Evolutionary conservation across 441 rosid genomes (phyloP).

Genomic region (Populus hybrid): DNA sequence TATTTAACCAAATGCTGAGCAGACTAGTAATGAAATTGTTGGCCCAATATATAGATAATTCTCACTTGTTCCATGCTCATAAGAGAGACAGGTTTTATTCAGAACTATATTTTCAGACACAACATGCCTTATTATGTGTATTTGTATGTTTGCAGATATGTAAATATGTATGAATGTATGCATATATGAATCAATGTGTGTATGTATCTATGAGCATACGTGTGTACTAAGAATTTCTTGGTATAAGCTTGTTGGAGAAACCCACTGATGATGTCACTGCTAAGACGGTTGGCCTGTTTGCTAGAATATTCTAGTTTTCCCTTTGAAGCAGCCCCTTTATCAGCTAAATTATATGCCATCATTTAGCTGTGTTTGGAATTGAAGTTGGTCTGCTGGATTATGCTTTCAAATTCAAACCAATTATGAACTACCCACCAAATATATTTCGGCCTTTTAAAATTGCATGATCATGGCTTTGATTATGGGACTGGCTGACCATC

Average conservation of each 20-base stretch:
- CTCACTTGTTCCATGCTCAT: background rate
- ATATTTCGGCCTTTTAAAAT: too few species aligned
- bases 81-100: background rate
- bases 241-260: background rate
- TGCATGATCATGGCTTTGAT: background rate
- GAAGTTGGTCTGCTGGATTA: background rate
- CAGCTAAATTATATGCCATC: background rate
- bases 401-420: background rate
- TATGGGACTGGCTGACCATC: background rate
- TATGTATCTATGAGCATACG: background rate
- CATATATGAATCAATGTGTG: background rate
- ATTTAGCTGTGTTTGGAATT: background rate
- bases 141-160: background rate
- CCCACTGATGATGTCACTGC: background rate
- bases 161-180: background rate
- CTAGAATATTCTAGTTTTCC: background rate
- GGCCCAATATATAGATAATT: background rate
- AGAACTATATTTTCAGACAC: background rate
- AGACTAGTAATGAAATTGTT: background rate
- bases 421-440: background rate
- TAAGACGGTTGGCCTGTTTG: background rate
- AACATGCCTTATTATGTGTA: background rate
- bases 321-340: background rate
- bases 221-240: background rate
- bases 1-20: background rate